Conservation (phyloP, 208 protist species). For the Angomonas deanei region DNA sequence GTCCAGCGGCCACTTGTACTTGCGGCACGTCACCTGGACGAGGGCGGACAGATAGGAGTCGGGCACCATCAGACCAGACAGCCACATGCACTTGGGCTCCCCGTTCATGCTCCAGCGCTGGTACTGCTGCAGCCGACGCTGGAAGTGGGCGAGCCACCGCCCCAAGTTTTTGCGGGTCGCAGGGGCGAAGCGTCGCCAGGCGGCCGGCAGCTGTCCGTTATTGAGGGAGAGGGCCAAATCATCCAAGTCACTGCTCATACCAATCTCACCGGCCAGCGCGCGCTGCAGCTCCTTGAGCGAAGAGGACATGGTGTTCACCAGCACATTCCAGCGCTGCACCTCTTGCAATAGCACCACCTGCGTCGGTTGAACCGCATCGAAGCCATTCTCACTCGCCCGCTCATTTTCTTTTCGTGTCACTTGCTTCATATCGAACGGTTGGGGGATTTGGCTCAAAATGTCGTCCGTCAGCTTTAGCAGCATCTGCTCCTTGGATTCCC, state of each 20-base stretch:
- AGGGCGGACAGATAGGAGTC: slow-evolving; percentile 97
- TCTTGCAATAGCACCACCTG: slow-evolving; percentile 98
- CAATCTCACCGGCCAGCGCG: slow-evolving; percentile 95
- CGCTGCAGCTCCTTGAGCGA: slow-evolving; percentile 94
- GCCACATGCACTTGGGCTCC: slow-evolving; percentile 98
- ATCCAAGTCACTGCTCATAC: slow-evolving; percentile 97
- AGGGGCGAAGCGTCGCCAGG: slow-evolving; percentile 92
- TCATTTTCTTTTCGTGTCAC: slow-evolving; percentile 67
- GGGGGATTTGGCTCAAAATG: slow-evolving; percentile 89
- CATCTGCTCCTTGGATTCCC: slow-evolving; percentile 83
- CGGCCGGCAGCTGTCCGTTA: slow-evolving; percentile 92
- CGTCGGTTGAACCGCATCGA: slow-evolving; percentile 82
- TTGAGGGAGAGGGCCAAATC: slow-evolving; percentile 88
- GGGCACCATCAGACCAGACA: slow-evolving; percentile 98
- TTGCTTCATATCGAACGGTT: slow-evolving; percentile 86
- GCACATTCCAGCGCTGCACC: slow-evolving; percentile 96
- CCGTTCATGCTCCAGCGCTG: slow-evolving; percentile 91
- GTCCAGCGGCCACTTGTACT: slow-evolving; percentile 98
- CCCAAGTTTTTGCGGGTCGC: slow-evolving; percentile 95
- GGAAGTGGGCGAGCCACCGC: slow-evolving; percentile 96
- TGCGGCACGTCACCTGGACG: slow-evolving; percentile 97
- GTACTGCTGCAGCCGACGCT: slow-evolving; percentile 93
- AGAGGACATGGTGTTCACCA: slow-evolving; percentile 86
- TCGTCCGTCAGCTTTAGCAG: slow-evolving; percentile 87
- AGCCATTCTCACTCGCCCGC: slow-evolving; percentile 42